These are phyloP conservation scores for Coemansia sp. DNA, from an alignment of 192 early-diverging fungal genomes.

Conservation along the genomic window DNA sequence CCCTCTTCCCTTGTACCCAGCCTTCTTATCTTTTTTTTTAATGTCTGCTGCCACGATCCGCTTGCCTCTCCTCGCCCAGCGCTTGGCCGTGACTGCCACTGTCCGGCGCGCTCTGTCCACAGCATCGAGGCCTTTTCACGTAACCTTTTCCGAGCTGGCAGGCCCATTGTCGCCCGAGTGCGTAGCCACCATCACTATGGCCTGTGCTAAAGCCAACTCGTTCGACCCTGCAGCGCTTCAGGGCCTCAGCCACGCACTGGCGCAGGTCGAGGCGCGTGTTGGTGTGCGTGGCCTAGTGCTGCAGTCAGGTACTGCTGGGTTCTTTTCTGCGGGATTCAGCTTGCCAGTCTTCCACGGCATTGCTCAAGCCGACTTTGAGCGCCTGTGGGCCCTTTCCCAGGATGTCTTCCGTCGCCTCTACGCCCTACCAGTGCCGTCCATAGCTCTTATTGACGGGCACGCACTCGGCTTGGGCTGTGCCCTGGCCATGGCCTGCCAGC, in stretches of 20 bases:
- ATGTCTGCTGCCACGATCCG: not conserved
- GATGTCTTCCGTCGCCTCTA: conserved; percentile 33
- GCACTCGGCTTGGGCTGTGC: conserved; percentile 37
- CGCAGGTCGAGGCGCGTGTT: conserved; percentile 12
- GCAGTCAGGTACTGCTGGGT: conserved; percentile 18
- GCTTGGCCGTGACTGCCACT: not conserved
- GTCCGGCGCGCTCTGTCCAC: conserved; percentile 8
- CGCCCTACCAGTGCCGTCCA: conserved; percentile 33
- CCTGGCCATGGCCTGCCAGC: conserved; percentile 40
- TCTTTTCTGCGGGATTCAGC: conserved; percentile 42
- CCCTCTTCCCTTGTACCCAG: not conserved
- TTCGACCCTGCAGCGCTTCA: conserved; percentile 21
- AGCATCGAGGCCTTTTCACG: conserved; percentile 13
- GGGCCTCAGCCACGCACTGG: conserved; percentile 21
- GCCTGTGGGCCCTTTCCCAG: conserved; percentile 19
- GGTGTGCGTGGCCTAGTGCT: conserved; percentile 34
- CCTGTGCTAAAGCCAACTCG: conserved; percentile 30
- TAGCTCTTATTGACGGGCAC: conserved; percentile 42
- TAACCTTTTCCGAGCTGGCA: conserved; percentile 25
- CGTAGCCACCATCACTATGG: conserved; percentile 38
- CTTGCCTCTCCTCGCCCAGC: not conserved
- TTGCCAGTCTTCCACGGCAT: conserved; percentile 19
- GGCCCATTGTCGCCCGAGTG: conserved; percentile 4
- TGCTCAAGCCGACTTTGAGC: conserved; percentile 15
- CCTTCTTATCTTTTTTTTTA: not conserved